phyloP scores from a whole-genome alignment of 257 asterid genomes.

The Capsicum pubescens region DNA sequence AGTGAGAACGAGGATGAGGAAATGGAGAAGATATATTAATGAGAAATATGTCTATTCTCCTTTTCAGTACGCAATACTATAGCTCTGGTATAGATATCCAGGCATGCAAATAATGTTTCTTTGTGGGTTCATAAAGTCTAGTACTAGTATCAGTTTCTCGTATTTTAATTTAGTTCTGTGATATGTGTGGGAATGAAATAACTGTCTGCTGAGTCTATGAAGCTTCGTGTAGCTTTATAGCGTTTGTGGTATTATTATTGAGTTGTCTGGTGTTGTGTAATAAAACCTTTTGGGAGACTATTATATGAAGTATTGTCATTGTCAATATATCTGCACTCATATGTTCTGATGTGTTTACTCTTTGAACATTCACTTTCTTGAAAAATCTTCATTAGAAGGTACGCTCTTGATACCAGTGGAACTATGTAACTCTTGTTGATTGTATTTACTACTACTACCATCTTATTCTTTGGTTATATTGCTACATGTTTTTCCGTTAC shows the following conservation, averaged over 20 bases:
- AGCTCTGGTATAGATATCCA: not conserved
- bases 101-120: not conserved
- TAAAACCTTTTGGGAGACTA: not conserved
- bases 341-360: not conserved
- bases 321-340: not conserved
- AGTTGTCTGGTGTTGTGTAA: conserved; percentile 13
- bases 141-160: not conserved
- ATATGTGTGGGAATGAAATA: not conserved
- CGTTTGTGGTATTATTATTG: not conserved
- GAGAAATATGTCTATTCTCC: conserved; percentile 12
- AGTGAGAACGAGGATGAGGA: conserved; percentile 32
- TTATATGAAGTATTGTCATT: not conserved
- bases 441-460: not conserved
- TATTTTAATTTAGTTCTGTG: not conserved
- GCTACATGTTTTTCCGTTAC: not conserved
- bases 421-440: not conserved
- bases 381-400: not conserved
- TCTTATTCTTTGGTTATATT: not conserved
- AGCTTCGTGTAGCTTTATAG: not conserved
- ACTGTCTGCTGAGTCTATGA: not conserved
- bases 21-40: conserved; percentile 16
- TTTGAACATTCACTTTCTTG: not conserved
- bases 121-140: not conserved
- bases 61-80: not conserved
- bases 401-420: not conserved